Percentiles rank a stretch among this genome's conserved stretches.
These are phyloP conservation scores for Tuber aestivum DNA, from an alignment of 495 filamentous ascomycete genomes.

Conservation along the genomic window DNA sequence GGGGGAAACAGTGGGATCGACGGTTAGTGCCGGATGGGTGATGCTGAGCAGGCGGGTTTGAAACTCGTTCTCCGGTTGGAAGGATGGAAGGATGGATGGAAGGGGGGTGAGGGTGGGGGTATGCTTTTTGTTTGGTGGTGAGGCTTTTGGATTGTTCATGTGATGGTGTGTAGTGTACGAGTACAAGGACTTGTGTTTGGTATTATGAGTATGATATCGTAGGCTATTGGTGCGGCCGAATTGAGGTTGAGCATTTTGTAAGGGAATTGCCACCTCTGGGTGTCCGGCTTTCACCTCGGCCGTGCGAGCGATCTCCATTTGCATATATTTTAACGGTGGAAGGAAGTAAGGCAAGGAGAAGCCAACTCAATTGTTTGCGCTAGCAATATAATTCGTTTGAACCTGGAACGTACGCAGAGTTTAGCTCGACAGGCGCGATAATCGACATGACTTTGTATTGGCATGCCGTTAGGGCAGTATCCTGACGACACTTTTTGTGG, in stretches of 20 bases:
- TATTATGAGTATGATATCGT: not conserved
- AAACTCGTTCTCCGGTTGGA: not conserved
- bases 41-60: not conserved
- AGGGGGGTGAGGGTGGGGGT: not conserved
- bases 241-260: too few relatives aligned
- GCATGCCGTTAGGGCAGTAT: not conserved
- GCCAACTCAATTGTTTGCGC: not conserved
- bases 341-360: not conserved
- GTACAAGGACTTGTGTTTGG: not conserved
- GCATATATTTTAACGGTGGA: not conserved
- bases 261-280: too few relatives aligned
- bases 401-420: not conserved
- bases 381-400: not conserved
- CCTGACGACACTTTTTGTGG: not conserved
- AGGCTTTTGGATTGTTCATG: not conserved
- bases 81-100: conserved; percentile 1
- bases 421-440: not conserved
- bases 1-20: not conserved
- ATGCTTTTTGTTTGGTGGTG: not conserved
- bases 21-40: not conserved
- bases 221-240: not conserved
- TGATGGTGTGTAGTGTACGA: not conserved
- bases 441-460: not conserved
- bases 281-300: too few relatives aligned
- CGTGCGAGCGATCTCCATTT: not conserved